These are phyloP conservation scores for Geotrichum macrosporum DNA, from an alignment of 1,139 yeast species.

Conservation along the genomic window DNA sequence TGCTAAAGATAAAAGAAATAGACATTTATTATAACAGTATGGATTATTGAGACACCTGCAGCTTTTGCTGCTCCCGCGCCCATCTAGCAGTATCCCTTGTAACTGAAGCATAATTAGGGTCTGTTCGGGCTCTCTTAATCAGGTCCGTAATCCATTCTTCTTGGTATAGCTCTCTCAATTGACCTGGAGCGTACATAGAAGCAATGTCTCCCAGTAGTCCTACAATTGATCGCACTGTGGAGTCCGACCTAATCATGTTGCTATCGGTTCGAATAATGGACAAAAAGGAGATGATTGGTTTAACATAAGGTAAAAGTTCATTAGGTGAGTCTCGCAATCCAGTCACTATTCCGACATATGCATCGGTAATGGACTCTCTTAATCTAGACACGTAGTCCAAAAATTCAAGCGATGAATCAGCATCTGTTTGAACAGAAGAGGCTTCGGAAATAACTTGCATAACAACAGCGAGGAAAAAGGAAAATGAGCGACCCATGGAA, in stretches of 20 bases:
- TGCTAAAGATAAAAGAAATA: slow-evolving; percentile 7
- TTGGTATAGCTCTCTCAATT: slow-evolving; percentile 58
- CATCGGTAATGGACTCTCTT: slow-evolving; percentile 84
- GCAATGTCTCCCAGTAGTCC: slow-evolving; percentile 93
- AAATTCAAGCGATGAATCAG: slow-evolving; percentile 59
- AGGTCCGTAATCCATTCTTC: slow-evolving; percentile 77
- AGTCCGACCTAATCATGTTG: slow-evolving; percentile 56
- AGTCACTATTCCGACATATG: slow-evolving; percentile 91
- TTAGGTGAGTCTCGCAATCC: slow-evolving; percentile 73
- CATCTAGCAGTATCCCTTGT: slow-evolving; percentile 91
- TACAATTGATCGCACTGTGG: slow-evolving; percentile 70
- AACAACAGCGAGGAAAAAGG: slow-evolving; percentile 71
- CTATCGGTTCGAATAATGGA: slow-evolving; percentile 57
- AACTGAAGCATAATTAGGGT: slow-evolving; percentile 53
- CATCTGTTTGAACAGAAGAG: slow-evolving; percentile 45
- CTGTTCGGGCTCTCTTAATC: slow-evolving; percentile 67
- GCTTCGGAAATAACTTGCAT: slow-evolving; percentile 67
- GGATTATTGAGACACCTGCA: slow-evolving; percentile 38
- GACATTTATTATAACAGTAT: not conserved
- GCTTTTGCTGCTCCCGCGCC: slow-evolving; percentile 87
- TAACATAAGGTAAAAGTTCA: slow-evolving; percentile 58
- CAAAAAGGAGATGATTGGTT: slow-evolving; percentile 67
- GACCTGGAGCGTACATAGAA: slow-evolving; percentile 78
- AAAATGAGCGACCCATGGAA: slow-evolving; percentile 70
- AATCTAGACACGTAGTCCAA: slow-evolving; percentile 69